Conservation (phyloP, 129 eudicot genomes). For the Arctium minus region DNA sequence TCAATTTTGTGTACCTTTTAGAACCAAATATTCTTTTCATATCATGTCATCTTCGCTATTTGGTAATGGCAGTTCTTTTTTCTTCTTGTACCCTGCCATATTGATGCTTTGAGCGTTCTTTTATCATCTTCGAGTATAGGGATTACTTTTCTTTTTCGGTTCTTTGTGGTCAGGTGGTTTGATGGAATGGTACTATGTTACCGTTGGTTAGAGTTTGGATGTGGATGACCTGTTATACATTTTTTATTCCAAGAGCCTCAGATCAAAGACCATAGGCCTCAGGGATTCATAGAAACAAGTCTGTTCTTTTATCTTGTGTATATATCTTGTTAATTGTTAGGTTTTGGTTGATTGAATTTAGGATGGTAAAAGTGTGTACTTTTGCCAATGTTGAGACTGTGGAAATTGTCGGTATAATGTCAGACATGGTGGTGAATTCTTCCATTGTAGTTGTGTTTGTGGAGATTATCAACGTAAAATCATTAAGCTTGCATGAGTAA, state of each 20-base stretch:
- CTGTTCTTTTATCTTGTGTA: neutral
- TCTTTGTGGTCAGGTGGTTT: neutral
- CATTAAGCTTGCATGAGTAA: neutral
- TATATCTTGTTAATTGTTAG: neutral
- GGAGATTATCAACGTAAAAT: neutral
- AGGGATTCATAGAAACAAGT: neutral
- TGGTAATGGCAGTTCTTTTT: slow-evolving; percentile 17
- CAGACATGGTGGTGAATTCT: neutral
- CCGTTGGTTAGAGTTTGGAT: neutral
- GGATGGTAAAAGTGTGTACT: neutral
- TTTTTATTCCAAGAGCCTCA: neutral
- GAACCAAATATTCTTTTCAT: slow-evolving; percentile 10
- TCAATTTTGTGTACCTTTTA: slow-evolving; percentile 17
- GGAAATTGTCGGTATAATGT: neutral
- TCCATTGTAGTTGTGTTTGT: neutral
- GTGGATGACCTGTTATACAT: neutral
- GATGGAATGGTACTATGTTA: neutral
- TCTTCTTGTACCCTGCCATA: neutral
- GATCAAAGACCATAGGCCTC: neutral
- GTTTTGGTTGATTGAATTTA: neutral
- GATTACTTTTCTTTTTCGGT: neutral
- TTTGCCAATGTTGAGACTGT: neutral
- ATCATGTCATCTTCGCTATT: slow-evolving; percentile 5
- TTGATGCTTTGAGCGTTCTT: slow-evolving; percentile 1
- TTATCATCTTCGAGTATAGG: neutral